Evolutionary conservation across 345 rosid genomes (phyloP), one percentile per base, ranked within the genome.

Genomic region (Melaleuca alternifolia): DNA sequence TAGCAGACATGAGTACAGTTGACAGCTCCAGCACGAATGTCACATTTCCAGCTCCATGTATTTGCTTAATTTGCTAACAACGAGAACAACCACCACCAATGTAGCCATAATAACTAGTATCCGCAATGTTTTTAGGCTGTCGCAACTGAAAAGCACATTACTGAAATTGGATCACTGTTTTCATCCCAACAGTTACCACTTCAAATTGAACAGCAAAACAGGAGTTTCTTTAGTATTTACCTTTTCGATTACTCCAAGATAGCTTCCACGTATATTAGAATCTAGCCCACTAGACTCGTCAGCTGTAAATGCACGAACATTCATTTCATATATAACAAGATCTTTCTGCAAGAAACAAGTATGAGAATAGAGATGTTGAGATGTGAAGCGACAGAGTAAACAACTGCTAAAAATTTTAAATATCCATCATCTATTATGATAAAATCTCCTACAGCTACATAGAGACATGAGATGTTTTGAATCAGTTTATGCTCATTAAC

Each of bases 271-370:
- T 82, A 90, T 87, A 71, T 89, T 84, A 89, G 94, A 90, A 92
- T 94, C 96, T 90, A 94, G 87, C 54, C 94, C 94, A 89, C 98
- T 97, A 88, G 98, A 95, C 87, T 96, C 92, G 86, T 96, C 98
- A 89, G 90, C 93, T 85, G 98, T 96, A 91, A 95, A 96, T 92
- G 98, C 98, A 85, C 99, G 98, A 56, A 97, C 96, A 90, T 94
- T 97, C 96, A 94, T 97, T 92, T 97, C 99, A 91, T 97, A 97
- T 86, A 96, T 89, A 88, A 95, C 95, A 90, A 97, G 98, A 91
- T 97, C 98, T 89, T 92, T 92, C 99, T 95, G 96, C 91, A 92
- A 89, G 84, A 85, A 88, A n/a, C 81, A 51, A 79, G 77, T 56
- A 16, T 13, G 44, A 52, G 44, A 53, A 83, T 4, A 7, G 20